These are phyloP conservation scores for Acacia pycnantha DNA, from an alignment of 331 rosid genomes.

Conservation along the genomic window DNA sequence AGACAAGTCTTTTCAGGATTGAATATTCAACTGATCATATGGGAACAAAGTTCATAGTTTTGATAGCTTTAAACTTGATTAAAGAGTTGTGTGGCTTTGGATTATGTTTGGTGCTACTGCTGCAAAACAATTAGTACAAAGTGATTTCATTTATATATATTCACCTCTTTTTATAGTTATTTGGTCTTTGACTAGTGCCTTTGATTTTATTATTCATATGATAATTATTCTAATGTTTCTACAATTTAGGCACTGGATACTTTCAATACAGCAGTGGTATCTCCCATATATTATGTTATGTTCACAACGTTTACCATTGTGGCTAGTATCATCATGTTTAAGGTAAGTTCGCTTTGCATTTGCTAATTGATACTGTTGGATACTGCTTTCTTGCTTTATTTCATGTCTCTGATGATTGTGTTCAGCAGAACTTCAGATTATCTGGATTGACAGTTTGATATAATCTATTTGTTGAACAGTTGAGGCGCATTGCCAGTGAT, in stretches of 20 bases:
- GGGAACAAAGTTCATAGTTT: background rate
- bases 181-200: constrained; percentile 7
- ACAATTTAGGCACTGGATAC: constrained; percentile 91
- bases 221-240: constrained; percentile 13
- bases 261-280: constrained; percentile 97
- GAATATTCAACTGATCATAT: constrained; percentile 15
- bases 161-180: background rate
- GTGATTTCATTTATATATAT: background rate
- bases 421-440: background rate
- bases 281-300: constrained; percentile 97
- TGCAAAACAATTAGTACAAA: background rate
- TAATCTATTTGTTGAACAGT: constrained; percentile 11
- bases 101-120: constrained; percentile 10
- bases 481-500: background rate
- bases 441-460: background rate
- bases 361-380: constrained; percentile 15
- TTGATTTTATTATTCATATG: constrained; percentile 4
- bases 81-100: constrained; percentile 6
- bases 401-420: constrained; percentile 4
- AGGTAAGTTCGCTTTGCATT: constrained; percentile 52
- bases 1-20: background rate
- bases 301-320: constrained; percentile 92
- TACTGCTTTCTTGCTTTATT: background rate
- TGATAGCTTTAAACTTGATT: constrained; percentile 14
- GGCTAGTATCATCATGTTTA: constrained; percentile 98